A percentile compares a stretch with the other conserved stretches of the same genome.
These are phyloP conservation scores for Amanita exitialis DNA, from an alignment of 768 basidiomycete species.

Conservation along the genomic window DNA sequence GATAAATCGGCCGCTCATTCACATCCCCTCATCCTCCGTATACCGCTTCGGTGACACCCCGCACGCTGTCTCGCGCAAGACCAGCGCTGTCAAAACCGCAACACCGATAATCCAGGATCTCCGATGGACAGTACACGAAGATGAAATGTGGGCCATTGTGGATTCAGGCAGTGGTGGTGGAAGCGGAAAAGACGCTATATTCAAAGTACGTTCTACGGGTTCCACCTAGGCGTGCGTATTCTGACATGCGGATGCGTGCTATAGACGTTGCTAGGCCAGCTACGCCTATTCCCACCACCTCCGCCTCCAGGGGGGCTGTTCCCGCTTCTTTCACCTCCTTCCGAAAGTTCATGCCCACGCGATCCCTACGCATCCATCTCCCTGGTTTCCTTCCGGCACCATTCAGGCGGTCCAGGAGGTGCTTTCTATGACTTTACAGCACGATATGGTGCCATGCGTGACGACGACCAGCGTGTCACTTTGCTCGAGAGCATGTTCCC, in stretches of 20 bases:
- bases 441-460: slow-evolving; percentile 80
- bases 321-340: slow-evolving; percentile 45
- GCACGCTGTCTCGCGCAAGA: not conserved
- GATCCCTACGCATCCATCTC: slow-evolving; percentile 43
- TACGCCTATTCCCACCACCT: slow-evolving; percentile 55
- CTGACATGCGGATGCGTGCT: not conserved
- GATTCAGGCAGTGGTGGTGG: slow-evolving; percentile 44
- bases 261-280: slow-evolving; percentile 61
- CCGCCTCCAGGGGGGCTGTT: slow-evolving; percentile 64
- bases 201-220: slow-evolving; percentile 41
- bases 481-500: slow-evolving; percentile 63
- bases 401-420: slow-evolving; percentile 35
- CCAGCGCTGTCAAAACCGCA: not conserved
- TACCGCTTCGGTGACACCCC: not conserved
- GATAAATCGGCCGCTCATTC: not conserved
- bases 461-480: slow-evolving; percentile 66
- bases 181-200: slow-evolving; percentile 42
- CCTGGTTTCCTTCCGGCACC: slow-evolving; percentile 61
- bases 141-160: slow-evolving; percentile 70
- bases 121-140: slow-evolving; percentile 48
- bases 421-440: slow-evolving; percentile 92
- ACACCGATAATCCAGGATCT: not conserved
- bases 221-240: not conserved
- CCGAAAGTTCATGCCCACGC: slow-evolving; percentile 15
- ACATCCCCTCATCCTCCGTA: not conserved